A percentile compares a stretch with the other conserved stretches of the same genome.
phyloP scores from a whole-genome alignment of 208 protist genomes.

The Blechomonas ayalai region DNA sequence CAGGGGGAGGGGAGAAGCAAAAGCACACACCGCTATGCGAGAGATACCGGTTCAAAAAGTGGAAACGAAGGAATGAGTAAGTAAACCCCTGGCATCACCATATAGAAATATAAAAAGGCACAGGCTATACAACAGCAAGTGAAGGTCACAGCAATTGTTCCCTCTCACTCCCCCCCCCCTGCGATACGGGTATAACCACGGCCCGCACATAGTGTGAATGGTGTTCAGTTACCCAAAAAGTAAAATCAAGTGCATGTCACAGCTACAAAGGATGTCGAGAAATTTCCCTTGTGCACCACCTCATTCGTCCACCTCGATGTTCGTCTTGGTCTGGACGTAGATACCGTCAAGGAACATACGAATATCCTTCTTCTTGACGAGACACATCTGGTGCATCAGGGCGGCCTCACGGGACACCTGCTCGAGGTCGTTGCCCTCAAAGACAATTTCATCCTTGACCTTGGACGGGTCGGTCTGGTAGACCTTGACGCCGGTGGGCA shows the following conservation, averaged over 20 bases:
- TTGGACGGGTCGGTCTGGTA: conserved; percentile 70
- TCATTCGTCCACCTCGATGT: conserved; percentile 67
- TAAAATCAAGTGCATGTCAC: no score
- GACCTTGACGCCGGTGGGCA: conserved; percentile 90
- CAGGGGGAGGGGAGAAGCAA: no score
- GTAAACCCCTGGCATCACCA: no score
- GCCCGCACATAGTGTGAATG: no score
- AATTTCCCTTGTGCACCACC: neutral
- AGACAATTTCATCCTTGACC: conserved; percentile 98
- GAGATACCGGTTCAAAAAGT: neutral
- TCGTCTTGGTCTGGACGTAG: conserved; percentile 96
- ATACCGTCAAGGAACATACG: conserved; percentile 99
- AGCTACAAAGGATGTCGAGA: no score
- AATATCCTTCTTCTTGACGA: conserved; percentile 99
- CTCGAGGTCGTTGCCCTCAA: conserved; percentile 95
- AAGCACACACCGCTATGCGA: no score
- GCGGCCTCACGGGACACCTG: conserved; percentile 92
- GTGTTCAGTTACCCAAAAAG: no score
- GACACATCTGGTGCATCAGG: conserved; percentile 92
- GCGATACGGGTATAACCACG: no score
- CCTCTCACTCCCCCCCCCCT: no score
- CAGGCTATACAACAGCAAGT: no score
- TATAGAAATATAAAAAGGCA: no score
- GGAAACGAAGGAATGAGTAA: neutral
- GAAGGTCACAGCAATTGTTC: no score